These are phyloP conservation scores for Leccinum rimulosum DNA, from an alignment of 768 basidiomycete genomes.

Conservation along the genomic window DNA sequence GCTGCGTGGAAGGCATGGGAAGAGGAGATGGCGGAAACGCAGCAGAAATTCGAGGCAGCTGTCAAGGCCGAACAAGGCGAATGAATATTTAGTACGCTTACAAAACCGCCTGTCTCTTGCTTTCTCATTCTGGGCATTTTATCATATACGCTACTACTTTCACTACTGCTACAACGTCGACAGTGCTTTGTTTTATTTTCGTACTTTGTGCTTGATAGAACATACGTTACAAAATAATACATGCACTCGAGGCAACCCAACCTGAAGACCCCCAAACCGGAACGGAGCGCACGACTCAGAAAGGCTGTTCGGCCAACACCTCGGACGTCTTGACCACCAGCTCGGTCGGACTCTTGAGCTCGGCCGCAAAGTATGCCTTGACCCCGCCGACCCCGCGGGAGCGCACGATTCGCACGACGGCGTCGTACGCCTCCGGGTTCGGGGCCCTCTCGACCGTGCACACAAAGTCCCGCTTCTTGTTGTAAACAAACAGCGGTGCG, in stretches of 20 bases:
- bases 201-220: background rate
- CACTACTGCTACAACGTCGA: background rate
- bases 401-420: constrained; percentile 38
- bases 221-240: background rate
- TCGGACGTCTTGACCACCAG: constrained; percentile 51
- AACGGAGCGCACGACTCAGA: constrained; percentile 26
- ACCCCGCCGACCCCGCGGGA: constrained; percentile 39
- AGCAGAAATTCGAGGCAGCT: constrained; percentile 32
- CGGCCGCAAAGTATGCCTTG: constrained; percentile 57
- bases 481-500: constrained; percentile 45
- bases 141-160: background rate
- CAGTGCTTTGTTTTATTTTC: background rate
- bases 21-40: constrained; percentile 38
- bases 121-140: background rate
- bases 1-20: constrained; percentile 42
- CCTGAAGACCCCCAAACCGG: background rate
- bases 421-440: constrained; percentile 40
- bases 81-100: background rate
- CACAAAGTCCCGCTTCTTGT: constrained; percentile 51
- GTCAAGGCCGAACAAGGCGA: background rate
- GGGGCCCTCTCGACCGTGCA: constrained; percentile 38
- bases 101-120: background rate
- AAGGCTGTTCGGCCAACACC: constrained; percentile 55
- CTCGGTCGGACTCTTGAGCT: constrained; percentile 44
- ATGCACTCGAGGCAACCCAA: background rate